Conservation (phyloP, 768 basidiomycete genomes). For the Tylopilus plumbeoviolaceoides region DNA sequence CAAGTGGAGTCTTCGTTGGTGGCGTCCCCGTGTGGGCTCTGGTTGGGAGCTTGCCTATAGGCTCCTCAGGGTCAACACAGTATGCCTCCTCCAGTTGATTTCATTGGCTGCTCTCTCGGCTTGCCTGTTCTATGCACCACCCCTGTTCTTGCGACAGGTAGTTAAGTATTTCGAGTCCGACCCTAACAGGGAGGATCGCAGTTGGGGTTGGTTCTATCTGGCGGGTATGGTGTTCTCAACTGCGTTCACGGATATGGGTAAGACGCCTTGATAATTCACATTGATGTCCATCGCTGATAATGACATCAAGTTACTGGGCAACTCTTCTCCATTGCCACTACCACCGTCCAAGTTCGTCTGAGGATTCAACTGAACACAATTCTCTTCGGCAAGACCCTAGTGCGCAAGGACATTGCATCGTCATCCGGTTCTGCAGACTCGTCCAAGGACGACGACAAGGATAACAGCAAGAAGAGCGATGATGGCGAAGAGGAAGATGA, state of each 20-base stretch:
- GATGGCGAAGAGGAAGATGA: conserved; percentile 49
- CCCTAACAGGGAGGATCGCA: conserved; percentile 45
- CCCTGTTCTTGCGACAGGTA: conserved; percentile 58
- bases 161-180: conserved; percentile 66
- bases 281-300: conserved; percentile 6
- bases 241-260: conserved; percentile 40
- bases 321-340: conserved; percentile 67
- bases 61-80: conserved; percentile 53
- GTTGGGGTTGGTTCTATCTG: conserved; percentile 76
- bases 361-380: conserved; percentile 79
- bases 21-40: conserved; percentile 56
- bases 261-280: conserved; percentile 12
- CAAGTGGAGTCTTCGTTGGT: conserved; percentile 48
- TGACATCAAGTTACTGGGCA: conserved; percentile 55
- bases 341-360: conserved; percentile 64
- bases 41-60: conserved; percentile 64
- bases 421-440: conserved; percentile 37
- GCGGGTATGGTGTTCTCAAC: conserved; percentile 47
- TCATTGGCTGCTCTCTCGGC: conserved; percentile 55
- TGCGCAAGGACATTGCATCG: conserved; percentile 80
- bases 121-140: conserved; percentile 58
- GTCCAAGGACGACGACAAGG: conserved; percentile 20
- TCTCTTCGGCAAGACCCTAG: conserved; percentile 80
- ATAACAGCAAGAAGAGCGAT: conserved; percentile 13
- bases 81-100: conserved; percentile 39